Percentiles rank a stretch among this genome's conserved stretches.
These are phyloP conservation scores for Dactylella cylindrospora DNA, from an alignment of 2,329 filamentous ascomycete species.

Conservation along the genomic window DNA sequence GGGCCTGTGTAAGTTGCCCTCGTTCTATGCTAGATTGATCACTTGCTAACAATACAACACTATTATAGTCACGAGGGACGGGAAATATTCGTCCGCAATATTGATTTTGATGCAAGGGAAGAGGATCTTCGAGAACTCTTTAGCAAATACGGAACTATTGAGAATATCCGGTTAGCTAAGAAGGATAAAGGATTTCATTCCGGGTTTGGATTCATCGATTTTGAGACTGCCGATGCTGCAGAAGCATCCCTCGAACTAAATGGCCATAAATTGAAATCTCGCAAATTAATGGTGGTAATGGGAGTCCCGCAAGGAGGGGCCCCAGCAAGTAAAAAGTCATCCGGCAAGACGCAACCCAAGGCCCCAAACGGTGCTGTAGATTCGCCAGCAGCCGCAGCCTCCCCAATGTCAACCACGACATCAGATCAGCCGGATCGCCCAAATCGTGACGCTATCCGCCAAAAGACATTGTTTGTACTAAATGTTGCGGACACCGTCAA, in stretches of 20 bases:
- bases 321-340: conserved; percentile 49
- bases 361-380: conserved; percentile 53
- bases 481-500: conserved; percentile 91
- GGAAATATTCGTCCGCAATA: conserved; percentile 75
- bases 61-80: conserved; percentile 67
- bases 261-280: conserved; percentile 67
- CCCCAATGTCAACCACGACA: conserved; percentile 50
- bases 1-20: conserved; percentile 63
- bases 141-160: conserved; percentile 72
- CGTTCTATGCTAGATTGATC: background rate
- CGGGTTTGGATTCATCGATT: conserved; percentile 79
- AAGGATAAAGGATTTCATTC: conserved; percentile 69
- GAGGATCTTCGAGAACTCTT: conserved; percentile 71
- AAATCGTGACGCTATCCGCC: conserved; percentile 58
- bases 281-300: conserved; percentile 63
- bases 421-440: conserved; percentile 49
- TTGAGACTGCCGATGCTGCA: conserved; percentile 68
- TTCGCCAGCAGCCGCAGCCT: conserved; percentile 43
- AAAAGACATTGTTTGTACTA: conserved; percentile 77
- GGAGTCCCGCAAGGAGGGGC: conserved; percentile 51
- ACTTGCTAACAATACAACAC: conserved; percentile 1
- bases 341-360: conserved; percentile 51
- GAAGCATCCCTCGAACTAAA: conserved; percentile 68
- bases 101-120: conserved; percentile 65
- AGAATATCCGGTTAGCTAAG: conserved; percentile 67